Base-by-base conservation (phyloP, 306 rosid genomes). In the Mimosa bimucronata region DNA sequence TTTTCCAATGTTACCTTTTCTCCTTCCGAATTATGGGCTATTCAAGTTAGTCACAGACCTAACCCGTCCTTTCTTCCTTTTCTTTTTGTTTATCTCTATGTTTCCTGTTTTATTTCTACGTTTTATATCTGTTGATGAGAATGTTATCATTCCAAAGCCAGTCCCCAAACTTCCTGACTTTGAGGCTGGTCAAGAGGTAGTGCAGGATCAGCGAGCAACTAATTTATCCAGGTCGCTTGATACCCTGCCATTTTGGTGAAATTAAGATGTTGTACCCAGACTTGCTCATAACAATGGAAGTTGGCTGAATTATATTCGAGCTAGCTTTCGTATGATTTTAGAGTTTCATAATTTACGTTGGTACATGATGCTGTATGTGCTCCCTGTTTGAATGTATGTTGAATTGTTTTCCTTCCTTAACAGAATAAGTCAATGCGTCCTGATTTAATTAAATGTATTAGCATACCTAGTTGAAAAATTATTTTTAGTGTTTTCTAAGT, bases 391-490 rank as follows among this genome's bases (percentile, higher is more conserved):
- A 26, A 42, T 21, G 38, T 7, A 14, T 15, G 28, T 26, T 7
- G 7, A 14, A 28, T 71, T 28, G 25, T 46, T 45, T 14, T 71
- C 45, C 2, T 16, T 29, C 2, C 6, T 10, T 58, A 40, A 40
- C 25, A 67, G 50, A 38, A 67, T 21, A 40, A 21, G 26, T 40
- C 30, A 37, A 23, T 4, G 50, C 40, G 37, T n/a, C 25, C 38
- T 67, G 30, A 38, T 67, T 67, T 67, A 1, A 34, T 34, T 18
- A n/a, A 21, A 21, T 21, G 18, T 7, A 19, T 66, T 66, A 42
- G 46, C 48, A 37, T 37, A n/a, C 23, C 71, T 75, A 66, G 52
- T 48, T 82, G 29, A 48, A 60, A 21, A n/a, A 67, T 11, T 55
- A 3, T 26, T 68, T 80, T 34, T 66, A 30, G 25, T 67, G 16